These are phyloP conservation scores for Delphinella strobiligena DNA, from an alignment of 2,329 filamentous ascomycete species.

Conservation along the genomic window DNA sequence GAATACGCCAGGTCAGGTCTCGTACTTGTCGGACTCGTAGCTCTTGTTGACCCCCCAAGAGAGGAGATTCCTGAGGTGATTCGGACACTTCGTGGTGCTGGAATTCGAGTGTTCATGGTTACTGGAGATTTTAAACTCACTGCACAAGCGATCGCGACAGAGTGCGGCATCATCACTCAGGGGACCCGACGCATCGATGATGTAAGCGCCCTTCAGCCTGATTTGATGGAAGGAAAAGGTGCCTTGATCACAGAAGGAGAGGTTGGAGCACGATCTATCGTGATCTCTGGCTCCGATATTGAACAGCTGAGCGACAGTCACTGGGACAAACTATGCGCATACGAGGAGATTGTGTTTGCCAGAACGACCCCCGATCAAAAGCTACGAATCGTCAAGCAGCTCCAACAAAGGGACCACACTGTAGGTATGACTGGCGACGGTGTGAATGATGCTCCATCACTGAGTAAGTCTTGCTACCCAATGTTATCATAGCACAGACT, in stretches of 20 bases:
- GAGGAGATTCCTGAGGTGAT: conserved; percentile 48
- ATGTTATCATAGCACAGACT: no score
- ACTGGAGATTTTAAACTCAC: conserved; percentile 70
- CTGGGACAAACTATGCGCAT: conserved; percentile 53
- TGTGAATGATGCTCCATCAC: conserved; percentile 39
- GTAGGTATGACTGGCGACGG: conserved; percentile 43
- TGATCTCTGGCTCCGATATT: conserved; percentile 55
- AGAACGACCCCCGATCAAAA: conserved; percentile 70
- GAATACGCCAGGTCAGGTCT: conserved; percentile 45
- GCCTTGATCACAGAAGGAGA: background rate
- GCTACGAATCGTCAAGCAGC: conserved; percentile 64
- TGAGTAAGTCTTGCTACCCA: conserved; percentile 25
- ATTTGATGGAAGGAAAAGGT: conserved; percentile 11
- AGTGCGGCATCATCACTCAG: conserved; percentile 58
- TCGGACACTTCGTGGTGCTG: conserved; percentile 53
- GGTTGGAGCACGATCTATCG: conserved; percentile 35
- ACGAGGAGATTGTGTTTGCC: conserved; percentile 64
- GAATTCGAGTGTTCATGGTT: conserved; percentile 70
- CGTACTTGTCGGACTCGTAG: conserved; percentile 44
- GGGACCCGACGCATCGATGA: conserved; percentile 39
- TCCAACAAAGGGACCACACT: conserved; percentile 48
- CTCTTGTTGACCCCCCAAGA: conserved; percentile 48
- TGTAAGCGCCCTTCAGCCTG: conserved; percentile 36
- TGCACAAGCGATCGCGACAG: conserved; percentile 57
- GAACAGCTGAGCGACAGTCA: conserved; percentile 53